A percentile compares a stretch with the other conserved stretches of the same genome.
Evolutionary conservation across 768 basidiomycete genomes (phyloP).

Genomic region (Fistulinella prunicolor): DNA sequence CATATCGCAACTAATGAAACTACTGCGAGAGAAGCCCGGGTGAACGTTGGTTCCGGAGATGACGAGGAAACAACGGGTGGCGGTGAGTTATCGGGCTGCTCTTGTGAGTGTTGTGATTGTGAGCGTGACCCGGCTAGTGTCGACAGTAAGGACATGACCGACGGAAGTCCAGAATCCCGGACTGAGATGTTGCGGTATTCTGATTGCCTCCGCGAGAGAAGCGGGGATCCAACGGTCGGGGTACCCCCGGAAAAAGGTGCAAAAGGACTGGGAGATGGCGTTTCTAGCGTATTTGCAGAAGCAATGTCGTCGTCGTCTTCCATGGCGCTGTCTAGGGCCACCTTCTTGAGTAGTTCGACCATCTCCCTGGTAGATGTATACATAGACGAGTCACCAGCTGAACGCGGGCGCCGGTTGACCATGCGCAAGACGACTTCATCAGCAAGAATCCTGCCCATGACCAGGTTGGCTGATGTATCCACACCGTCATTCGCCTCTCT

Average conservation of each 20-base stretch:
- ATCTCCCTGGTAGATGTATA: constrained; percentile 23
- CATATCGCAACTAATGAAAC: constrained; percentile 65
- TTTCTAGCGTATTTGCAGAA: constrained; percentile 39
- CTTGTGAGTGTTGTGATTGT: constrained; percentile 49
- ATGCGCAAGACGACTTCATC: constrained; percentile 63
- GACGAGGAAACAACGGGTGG: constrained; percentile 29
- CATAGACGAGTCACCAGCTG: constrained; percentile 7
- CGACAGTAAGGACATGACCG: constrained; percentile 62
- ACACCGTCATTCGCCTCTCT: constrained; percentile 27
- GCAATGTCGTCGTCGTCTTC: constrained; percentile 44
- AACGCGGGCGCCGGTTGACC: constrained; percentile 37
- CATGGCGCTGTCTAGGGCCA: constrained; percentile 35
- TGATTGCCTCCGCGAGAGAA: constrained; percentile 55
- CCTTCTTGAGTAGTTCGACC: constrained; percentile 42
- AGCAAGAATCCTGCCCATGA: constrained; percentile 58
- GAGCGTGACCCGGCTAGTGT: constrained; percentile 64
- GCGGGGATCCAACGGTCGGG: constrained; percentile 46
- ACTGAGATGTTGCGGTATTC: constrained; percentile 45
- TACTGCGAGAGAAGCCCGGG: constrained; percentile 57
- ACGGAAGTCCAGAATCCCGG: constrained; percentile 50
- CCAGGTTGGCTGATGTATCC: constrained; percentile 30
- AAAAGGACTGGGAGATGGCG: constrained; percentile 36
- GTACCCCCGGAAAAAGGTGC: constrained; percentile 27
- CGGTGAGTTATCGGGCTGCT: constrained; percentile 34
- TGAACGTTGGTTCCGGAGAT: constrained; percentile 28